These are phyloP conservation scores for Mycena pura DNA, from an alignment of 768 basidiomycete species.

Conservation along the genomic window DNA sequence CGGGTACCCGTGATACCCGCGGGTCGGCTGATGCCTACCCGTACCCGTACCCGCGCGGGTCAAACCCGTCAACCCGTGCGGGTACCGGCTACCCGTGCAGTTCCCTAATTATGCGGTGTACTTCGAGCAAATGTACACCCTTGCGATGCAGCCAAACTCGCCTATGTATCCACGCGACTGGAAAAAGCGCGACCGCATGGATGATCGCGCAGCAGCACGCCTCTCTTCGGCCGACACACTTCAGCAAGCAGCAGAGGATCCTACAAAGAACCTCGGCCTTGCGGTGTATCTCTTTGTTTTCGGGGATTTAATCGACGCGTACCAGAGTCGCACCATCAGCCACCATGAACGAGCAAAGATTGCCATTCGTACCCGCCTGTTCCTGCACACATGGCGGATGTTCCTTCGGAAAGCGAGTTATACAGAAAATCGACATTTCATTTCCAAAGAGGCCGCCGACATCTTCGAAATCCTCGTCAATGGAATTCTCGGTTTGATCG, in stretches of 20 bases:
- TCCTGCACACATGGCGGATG: too few relatives aligned
- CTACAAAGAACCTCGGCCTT: slow-evolving; percentile 12
- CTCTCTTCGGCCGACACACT: slow-evolving; percentile 33
- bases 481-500: not conserved
- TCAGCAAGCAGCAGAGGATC: slow-evolving; percentile 3
- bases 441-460: too few relatives aligned
- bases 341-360: slow-evolving; percentile 11
- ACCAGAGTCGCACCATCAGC: slow-evolving; percentile 23
- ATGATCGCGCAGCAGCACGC: slow-evolving; percentile 38
- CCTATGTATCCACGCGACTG: slow-evolving; percentile 1
- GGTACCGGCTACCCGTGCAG: too few relatives aligned
- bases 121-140: not conserved
- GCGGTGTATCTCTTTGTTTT: slow-evolving; percentile 34
- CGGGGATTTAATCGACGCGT: slow-evolving; percentile 26
- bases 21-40: too few relatives aligned
- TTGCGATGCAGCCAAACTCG: not conserved
- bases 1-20: too few relatives aligned
- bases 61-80: too few relatives aligned
- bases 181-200: slow-evolving; percentile 26
- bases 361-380: not conserved
- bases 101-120: not conserved
- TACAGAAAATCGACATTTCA: too few relatives aligned
- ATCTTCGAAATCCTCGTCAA: not conserved
- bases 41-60: too few relatives aligned
- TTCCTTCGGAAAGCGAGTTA: not conserved